Conservation (phyloP, 106 monocot species). For the Hemerocallis citrina region DNA sequence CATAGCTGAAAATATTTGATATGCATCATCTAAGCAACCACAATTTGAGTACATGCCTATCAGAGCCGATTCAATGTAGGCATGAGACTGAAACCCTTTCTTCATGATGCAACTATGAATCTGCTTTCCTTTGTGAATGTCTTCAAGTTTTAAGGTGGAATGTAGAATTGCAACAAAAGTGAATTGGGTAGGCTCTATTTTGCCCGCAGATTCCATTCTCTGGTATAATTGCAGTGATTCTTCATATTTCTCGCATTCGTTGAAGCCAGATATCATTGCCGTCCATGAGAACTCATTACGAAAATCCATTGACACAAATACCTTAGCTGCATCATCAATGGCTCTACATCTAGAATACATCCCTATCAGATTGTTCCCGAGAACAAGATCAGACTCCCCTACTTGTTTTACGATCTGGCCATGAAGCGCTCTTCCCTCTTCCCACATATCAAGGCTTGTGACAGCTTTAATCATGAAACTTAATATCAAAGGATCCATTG, state of each 20-base stretch:
- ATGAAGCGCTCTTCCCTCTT: conserved; percentile 16
- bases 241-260: conserved; percentile 7
- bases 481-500: conserved; percentile 2
- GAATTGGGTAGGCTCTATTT: conserved; percentile 13
- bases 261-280: conserved; percentile 9
- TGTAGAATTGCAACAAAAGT: conserved; percentile 19
- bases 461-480: conserved; percentile 12
- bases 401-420: conserved; percentile 7
- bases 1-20: conserved; percentile 10
- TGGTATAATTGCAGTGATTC: conserved; percentile 16
- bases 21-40: conserved; percentile 13
- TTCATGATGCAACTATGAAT: conserved; percentile 10
- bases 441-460: conserved; percentile 3
- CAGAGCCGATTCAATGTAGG: conserved; percentile 12
- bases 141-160: conserved; percentile 11
- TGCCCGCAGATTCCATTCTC: conserved; percentile 5
- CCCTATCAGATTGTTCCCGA: conserved; percentile 18
- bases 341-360: conserved; percentile 10
- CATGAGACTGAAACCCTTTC: conserved; percentile 9
- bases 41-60: conserved; percentile 14
- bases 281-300: conserved; percentile 24
- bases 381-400: conserved; percentile 1
- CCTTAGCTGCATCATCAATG: conserved; percentile 9
- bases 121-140: conserved; percentile 3
- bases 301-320: conserved; percentile 12